Evolutionary conservation across 2,329 filamentous ascomycete genomes (phyloP).

Genomic region (Xylariaceae sp.): DNA sequence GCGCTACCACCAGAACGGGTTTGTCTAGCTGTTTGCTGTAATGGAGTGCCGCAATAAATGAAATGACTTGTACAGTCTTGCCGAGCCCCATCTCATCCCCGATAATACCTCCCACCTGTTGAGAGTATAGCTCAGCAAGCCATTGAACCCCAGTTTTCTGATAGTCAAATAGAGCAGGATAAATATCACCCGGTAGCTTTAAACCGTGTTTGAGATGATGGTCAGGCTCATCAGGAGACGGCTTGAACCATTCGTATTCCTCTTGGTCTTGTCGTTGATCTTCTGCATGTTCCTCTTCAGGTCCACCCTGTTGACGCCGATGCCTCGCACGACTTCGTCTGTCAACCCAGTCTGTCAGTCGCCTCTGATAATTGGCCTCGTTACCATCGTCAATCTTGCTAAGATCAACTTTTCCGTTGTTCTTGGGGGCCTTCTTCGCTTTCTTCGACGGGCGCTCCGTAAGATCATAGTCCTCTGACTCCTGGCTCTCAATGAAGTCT

Average conservation of each 20-base stretch:
- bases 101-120: constrained; percentile 90
- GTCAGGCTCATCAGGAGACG: constrained; percentile 83
- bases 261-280: constrained; percentile 47
- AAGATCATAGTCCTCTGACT: constrained; percentile 49
- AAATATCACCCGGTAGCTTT: constrained; percentile 89
- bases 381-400: constrained; percentile 84
- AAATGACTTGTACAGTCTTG: constrained; percentile 78
- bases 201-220: constrained; percentile 76
- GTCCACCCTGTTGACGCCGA: constrained; percentile 44
- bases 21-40: constrained; percentile 86
- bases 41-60: constrained; percentile 88
- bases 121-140: constrained; percentile 90
- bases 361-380: constrained; percentile 77
- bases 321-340: constrained; percentile 66
- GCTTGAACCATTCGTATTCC: constrained; percentile 77
- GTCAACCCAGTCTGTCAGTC: constrained; percentile 77
- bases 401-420: constrained; percentile 55
- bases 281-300: constrained; percentile 48
- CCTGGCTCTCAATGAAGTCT: constrained; percentile 44
- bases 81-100: constrained; percentile 99
- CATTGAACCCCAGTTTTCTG: constrained; percentile 97
- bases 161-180: constrained; percentile 91
- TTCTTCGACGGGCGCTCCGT: constrained; percentile 50
- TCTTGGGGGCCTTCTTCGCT: constrained; percentile 48
- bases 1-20: constrained; percentile 89